Evolutionary conservation across 2,329 filamentous ascomycete genomes (phyloP).

Genomic region (Calycina herbarum): DNA sequence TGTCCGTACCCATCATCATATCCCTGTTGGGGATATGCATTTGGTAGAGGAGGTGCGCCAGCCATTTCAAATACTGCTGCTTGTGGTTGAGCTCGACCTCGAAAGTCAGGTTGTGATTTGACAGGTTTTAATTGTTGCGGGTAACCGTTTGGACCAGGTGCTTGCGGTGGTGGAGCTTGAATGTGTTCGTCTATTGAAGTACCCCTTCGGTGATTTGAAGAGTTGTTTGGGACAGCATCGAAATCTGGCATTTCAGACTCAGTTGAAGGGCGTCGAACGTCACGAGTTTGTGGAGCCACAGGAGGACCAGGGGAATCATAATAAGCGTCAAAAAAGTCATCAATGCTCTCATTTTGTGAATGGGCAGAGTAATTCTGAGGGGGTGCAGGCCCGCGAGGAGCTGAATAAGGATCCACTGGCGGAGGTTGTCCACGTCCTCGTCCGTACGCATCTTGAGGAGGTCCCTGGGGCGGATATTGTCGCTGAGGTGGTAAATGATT

Average conservation of each 20-base stretch:
- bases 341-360: slow-evolving; percentile 42
- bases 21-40: slow-evolving; percentile 34
- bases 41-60: slow-evolving; percentile 58
- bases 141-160: slow-evolving; percentile 32
- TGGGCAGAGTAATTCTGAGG: slow-evolving; percentile 39
- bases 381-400: slow-evolving; percentile 11
- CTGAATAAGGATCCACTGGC: slow-evolving; percentile 20
- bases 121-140: slow-evolving; percentile 53
- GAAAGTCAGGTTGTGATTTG: slow-evolving; percentile 67
- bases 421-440: slow-evolving; percentile 35
- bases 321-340: slow-evolving; percentile 57
- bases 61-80: slow-evolving; percentile 75
- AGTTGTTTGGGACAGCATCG: slow-evolving; percentile 23
- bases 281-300: slow-evolving; percentile 14
- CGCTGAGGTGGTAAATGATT: slow-evolving; percentile 55
- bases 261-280: slow-evolving; percentile 26
- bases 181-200: slow-evolving; percentile 35
- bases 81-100: slow-evolving; percentile 51
- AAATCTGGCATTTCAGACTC: slow-evolving; percentile 37
- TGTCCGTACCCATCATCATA: slow-evolving; percentile 32
- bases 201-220: slow-evolving; percentile 27
- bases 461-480: slow-evolving; percentile 48
- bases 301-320: slow-evolving; percentile 42
- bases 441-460: slow-evolving; percentile 20
- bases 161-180: slow-evolving; percentile 40